Conservation (phyloP, 1,284 basidiomycete species). For the Cutaneotrichosporon cutaneum region DNA sequence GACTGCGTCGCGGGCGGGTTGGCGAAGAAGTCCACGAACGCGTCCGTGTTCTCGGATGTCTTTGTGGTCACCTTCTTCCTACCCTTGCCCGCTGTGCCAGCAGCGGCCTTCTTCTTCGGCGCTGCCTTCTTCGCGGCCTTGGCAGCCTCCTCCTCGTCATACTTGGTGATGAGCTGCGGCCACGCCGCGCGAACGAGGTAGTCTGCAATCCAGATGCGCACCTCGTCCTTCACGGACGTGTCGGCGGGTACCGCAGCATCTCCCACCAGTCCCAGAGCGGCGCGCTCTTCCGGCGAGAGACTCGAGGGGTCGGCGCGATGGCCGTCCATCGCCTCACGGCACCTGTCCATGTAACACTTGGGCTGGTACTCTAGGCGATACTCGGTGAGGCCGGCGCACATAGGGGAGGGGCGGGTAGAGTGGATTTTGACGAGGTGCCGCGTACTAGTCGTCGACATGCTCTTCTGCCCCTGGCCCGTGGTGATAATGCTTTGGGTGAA, state of each 20-base stretch:
- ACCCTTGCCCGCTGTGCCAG: background rate
- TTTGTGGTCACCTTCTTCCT: background rate
- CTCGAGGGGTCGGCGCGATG: constrained; percentile 32
- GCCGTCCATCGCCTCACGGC: constrained; percentile 44
- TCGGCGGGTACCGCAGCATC: background rate
- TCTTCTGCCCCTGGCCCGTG: background rate
- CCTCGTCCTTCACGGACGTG: constrained; percentile 24
- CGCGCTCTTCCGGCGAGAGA: constrained; percentile 22
- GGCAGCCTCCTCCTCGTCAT: constrained; percentile 30
- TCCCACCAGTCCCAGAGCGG: constrained; percentile 33
- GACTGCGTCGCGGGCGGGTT: background rate
- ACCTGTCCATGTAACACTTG: constrained; percentile 28
- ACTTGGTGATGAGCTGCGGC: constrained; percentile 32
- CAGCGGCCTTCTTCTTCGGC: background rate
- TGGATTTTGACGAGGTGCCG: constrained; percentile 40
- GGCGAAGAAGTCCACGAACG: constrained; percentile 6
- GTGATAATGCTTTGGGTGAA: constrained; percentile 17
- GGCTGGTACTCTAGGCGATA: constrained; percentile 41
- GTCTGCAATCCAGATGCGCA: constrained; percentile 38
- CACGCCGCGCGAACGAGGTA: constrained; percentile 40
- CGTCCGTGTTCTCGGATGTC: background rate
- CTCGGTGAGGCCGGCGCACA: constrained; percentile 32
- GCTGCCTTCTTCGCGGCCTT: constrained; percentile 17
- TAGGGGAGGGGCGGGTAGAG: constrained; percentile 35
- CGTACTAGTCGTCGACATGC: background rate